Evolutionary conservation across 768 basidiomycete genomes (phyloP).

Genomic region (Serendipita indica): DNA sequence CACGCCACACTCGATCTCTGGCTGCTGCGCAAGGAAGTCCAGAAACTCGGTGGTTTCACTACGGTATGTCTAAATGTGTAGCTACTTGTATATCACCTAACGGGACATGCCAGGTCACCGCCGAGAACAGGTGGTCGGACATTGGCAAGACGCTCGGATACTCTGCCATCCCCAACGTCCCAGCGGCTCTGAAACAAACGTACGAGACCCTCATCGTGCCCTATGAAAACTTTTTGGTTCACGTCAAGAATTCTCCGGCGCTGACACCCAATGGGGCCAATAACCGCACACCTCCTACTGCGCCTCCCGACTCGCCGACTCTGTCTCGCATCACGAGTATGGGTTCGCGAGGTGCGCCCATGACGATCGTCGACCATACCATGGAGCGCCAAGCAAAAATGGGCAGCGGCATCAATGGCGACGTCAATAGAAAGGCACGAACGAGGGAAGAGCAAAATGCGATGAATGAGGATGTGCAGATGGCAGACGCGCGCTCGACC

Average conservation of each 20-base stretch:
- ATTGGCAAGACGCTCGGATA: constrained; percentile 74
- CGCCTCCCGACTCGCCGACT: constrained; percentile 14
- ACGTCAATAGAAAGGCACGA: not conserved
- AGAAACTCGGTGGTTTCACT: constrained; percentile 75
- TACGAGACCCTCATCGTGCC: constrained; percentile 86
- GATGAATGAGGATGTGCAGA: not conserved
- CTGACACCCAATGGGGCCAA: not conserved
- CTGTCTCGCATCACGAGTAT: constrained; percentile 6
- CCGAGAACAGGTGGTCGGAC: constrained; percentile 75
- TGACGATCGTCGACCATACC: not conserved
- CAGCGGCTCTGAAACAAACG: constrained; percentile 77
- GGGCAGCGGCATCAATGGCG: not conserved
- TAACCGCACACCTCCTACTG: not conserved
- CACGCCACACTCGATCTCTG: constrained; percentile 87
- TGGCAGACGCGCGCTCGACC: constrained; percentile 4
- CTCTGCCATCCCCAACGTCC: constrained; percentile 64
- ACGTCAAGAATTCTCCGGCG: constrained; percentile 49
- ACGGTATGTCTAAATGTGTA: constrained; percentile 38
- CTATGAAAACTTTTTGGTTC: constrained; percentile 82
- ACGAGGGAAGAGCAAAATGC: not conserved
- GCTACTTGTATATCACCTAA: constrained; percentile 12
- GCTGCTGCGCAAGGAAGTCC: constrained; percentile 84
- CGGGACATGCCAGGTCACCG: constrained; percentile 45
- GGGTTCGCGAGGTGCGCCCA: not conserved
- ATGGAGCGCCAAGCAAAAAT: not conserved